Conservation (phyloP, 257 asterid genomes). For the Lavandula angustifolia region DNA sequence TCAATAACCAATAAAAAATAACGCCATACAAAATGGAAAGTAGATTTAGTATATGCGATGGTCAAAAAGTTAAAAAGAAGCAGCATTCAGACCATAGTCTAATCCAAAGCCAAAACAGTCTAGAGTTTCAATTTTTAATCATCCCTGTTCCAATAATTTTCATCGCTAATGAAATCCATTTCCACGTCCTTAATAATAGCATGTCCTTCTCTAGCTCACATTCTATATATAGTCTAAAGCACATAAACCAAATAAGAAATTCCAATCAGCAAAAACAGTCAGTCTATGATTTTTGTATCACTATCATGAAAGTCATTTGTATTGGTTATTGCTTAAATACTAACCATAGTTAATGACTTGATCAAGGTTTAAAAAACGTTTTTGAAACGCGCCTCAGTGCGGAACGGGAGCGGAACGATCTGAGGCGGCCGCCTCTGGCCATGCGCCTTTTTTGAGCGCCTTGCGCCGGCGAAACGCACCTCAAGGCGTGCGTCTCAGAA, state of each 20-base stretch:
- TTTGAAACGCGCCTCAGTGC: no score
- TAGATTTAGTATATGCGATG: not conserved
- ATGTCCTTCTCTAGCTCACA: not conserved
- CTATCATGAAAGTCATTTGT: not conserved
- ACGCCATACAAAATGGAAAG: conserved; percentile 14
- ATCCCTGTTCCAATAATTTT: not conserved
- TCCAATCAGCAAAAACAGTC: conserved; percentile 4
- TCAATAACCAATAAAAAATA: not conserved
- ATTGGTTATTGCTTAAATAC: not conserved
- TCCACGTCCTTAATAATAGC: conserved; percentile 1
- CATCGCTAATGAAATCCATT: conserved; percentile 8
- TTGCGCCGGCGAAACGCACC: no score
- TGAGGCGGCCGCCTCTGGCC: no score
- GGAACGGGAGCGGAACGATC: no score
- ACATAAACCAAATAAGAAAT: conserved; percentile 9
- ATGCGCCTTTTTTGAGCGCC: no score
- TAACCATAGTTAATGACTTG: not conserved
- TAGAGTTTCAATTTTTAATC: conserved; percentile 26
- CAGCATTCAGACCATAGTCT: not conserved
- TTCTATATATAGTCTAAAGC: conserved; percentile 6
- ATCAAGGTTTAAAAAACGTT: no score
- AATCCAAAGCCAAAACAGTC: conserved; percentile 9
- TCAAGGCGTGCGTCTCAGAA: no score
- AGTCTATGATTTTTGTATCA: not conserved
- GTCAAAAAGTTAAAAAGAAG: not conserved